Evolutionary conservation across 1,284 basidiomycete species (phyloP), one percentile per base, ranked within the genome.

Genomic region (Ceratobasidium theobromae): DNA sequence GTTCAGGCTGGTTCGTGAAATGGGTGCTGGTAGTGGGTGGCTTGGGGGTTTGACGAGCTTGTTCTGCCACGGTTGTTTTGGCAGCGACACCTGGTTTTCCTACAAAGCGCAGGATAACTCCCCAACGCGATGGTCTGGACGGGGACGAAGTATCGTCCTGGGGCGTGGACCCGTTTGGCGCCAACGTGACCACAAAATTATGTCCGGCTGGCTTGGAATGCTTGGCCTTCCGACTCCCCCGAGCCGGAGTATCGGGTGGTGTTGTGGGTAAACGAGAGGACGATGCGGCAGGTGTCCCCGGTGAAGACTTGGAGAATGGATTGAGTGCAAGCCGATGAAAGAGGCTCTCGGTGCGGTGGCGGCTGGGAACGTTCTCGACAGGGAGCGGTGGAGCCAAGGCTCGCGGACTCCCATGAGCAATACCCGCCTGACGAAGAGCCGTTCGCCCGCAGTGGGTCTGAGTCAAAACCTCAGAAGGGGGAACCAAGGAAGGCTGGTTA

Each of bases 361-460:
- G 57, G 28, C n/a, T 23, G 18, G 57, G 6, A 1, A 60, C 23
- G 33, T 60, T 60, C 32, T 60, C 57, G 32, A 49, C 6, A 35
- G 45, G 57, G 21, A 49, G 33, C 6, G 57, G 28, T 6, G 46
- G 57, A 9, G 57, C 57, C 21, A 60, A 40, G 35, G 57, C 57
- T 28, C 28, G 48, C 16, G 57, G 32, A 30, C 57, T 60, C 14
- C 57, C 45, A 30, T 49, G 28, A n/a, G 57, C 35, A 23, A 60
- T 38, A 38, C 57, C 57, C 14, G 57, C 57, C 28, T 60, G 30
- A 27, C 45, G 57, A 16, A 60, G 57, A 5, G 32, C 21, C 32
- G 25, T 23, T 32, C 57, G 57, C 28, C 57, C 57, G 25, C n/a
- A 49, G 1, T 60, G 32, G 5, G 57, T 60, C 21, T 60, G 57